phyloP scores from a whole-genome alignment of 116 monocot species.

The Cymodocea nodosa region DNA sequence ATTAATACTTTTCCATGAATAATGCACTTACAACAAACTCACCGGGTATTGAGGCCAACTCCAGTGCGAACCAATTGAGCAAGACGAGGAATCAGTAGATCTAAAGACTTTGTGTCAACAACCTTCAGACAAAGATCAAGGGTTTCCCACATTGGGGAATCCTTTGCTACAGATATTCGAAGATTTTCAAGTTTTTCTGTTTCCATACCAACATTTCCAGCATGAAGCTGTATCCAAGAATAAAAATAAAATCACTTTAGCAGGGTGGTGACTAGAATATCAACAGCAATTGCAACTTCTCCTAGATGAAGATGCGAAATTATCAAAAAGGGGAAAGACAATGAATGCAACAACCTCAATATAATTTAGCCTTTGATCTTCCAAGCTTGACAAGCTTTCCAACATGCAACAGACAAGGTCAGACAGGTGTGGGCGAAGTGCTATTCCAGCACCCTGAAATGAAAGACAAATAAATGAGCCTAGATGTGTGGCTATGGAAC shows the following conservation, averaged over 20 bases:
- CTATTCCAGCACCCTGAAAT: slow-evolving; percentile 66
- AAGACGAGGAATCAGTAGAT: slow-evolving; percentile 72
- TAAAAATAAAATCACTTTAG: neutral
- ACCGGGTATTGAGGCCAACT: slow-evolving; percentile 99
- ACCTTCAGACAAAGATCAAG: slow-evolving; percentile 80
- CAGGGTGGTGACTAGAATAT: neutral
- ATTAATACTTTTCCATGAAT: neutral
- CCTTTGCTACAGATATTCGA: slow-evolving; percentile 83
- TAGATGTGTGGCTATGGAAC: no score
- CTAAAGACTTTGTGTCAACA: slow-evolving; percentile 62
- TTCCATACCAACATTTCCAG: slow-evolving; percentile 80
- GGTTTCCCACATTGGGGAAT: slow-evolving; percentile 99
- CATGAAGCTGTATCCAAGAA: slow-evolving; percentile 58
- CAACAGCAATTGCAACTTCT: neutral
- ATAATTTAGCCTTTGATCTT: slow-evolving; percentile 96
- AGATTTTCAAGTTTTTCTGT: slow-evolving; percentile 85
- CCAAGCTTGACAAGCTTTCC: slow-evolving; percentile 90
- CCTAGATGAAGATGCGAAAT: neutral
- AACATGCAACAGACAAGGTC: slow-evolving; percentile 96
- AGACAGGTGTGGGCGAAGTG: slow-evolving; percentile 69
- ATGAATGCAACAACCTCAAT: slow-evolving; percentile 51
- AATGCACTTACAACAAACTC: neutral
- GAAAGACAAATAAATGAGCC: neutral
- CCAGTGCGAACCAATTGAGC: slow-evolving; percentile 76
- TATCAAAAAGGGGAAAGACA: neutral